Evolutionary conservation across 192 early-diverging fungal species (phyloP).

Genomic region (Podila epicladia): DNA sequence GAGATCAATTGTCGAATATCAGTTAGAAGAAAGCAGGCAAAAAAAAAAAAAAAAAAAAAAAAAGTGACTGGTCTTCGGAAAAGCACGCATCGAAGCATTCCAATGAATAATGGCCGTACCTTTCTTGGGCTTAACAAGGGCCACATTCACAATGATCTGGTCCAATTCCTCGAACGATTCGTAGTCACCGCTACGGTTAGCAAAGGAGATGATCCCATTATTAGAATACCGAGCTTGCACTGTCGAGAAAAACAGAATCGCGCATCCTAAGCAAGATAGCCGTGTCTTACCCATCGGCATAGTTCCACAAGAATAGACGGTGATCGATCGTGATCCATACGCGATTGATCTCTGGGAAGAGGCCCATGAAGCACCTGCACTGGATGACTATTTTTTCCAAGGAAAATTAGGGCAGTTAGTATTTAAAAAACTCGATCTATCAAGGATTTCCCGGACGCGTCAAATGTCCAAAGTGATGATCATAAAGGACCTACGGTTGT

Average conservation of each 20-base stretch:
- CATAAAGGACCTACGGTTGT: constrained; percentile 62
- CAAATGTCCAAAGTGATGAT: background rate
- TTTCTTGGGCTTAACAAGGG: constrained; percentile 76
- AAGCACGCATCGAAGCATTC: background rate
- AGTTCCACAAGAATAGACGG: constrained; percentile 93
- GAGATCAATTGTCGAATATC: background rate
- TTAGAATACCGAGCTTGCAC: background rate
- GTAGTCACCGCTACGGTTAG: constrained; percentile 53
- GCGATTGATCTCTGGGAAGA: constrained; percentile 90
- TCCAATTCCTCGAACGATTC: constrained; percentile 88
- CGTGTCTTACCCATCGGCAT: constrained; percentile 69
- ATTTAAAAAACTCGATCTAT: background rate
- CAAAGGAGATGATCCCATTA: background rate
- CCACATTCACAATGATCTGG: constrained; percentile 88
- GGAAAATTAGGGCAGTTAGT: background rate
- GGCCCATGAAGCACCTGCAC: constrained; percentile 86
- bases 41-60: no score
- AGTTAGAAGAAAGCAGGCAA: background rate
- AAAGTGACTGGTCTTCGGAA: no score
- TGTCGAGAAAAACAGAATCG: background rate
- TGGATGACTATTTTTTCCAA: constrained; percentile 54
- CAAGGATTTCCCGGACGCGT: background rate
- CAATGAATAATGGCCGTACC: constrained; percentile 51
- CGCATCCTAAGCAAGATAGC: no score
- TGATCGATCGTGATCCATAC: constrained; percentile 95